Evolutionary conservation across 805 yeast genomes (phyloP).

Genomic region (Suhomyces faveliae): DNA sequence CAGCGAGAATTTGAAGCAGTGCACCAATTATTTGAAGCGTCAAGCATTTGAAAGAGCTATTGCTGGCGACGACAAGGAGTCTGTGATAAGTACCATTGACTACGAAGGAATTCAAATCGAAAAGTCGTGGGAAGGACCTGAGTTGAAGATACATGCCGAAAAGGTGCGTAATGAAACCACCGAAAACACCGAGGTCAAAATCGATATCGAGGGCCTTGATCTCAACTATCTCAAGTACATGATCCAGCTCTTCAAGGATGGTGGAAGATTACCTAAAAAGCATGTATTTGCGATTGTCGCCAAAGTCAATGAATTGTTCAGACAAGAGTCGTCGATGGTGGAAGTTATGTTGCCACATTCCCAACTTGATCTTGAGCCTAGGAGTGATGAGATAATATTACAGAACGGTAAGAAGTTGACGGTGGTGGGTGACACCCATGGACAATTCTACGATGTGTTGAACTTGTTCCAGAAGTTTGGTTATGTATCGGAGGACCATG

Average conservation of each 20-base stretch:
- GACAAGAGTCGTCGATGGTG: constrained; percentile 68
- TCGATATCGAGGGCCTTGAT: constrained; percentile 42
- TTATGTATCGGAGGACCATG: constrained; percentile 60
- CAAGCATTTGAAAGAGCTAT: constrained; percentile 87
- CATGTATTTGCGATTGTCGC: constrained; percentile 81
- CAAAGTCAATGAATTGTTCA: constrained; percentile 63
- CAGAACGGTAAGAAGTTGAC: constrained; percentile 53
- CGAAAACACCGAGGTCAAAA: constrained; percentile 22
- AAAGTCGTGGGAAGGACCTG: constrained; percentile 58
- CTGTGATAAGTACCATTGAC: constrained; percentile 48
- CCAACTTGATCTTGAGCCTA: constrained; percentile 12
- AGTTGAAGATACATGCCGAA: constrained; percentile 41
- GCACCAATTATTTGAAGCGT: constrained; percentile 63
- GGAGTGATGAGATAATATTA: constrained; percentile 24
- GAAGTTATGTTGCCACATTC: constrained; percentile 55
- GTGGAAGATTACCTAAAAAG: constrained; percentile 72
- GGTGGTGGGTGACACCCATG: constrained; percentile 97
- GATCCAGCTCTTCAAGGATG: constrained; percentile 70
- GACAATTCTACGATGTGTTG: constrained; percentile 88
- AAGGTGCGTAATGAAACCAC: constrained; percentile 14
- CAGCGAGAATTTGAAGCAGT: constrained; percentile 55
- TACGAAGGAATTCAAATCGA: constrained; percentile 51
- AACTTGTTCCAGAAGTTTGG: constrained; percentile 79
- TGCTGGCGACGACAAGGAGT: constrained; percentile 60
- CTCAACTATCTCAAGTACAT: constrained; percentile 59